Base-by-base conservation (phyloP, 805 yeast genomes). In the Diddensiella transvaalensis region DNA sequence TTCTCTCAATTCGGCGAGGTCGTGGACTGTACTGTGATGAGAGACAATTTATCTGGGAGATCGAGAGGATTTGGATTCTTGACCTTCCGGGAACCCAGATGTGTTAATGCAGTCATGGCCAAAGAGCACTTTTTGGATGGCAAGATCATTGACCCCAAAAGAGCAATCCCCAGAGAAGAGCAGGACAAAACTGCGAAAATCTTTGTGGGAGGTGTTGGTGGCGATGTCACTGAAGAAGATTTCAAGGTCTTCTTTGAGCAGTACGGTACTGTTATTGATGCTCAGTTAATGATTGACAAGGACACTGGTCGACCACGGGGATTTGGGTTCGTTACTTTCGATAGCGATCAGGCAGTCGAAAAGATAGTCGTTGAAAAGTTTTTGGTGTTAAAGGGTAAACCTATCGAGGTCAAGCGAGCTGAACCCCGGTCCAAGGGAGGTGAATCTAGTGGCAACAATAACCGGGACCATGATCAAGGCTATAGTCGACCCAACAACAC, bases 291-390 rank as follows among this genome's bases (percentile, higher is more conserved):
- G 99, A 79, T 91, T 58, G 97, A 91, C 68, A 93, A 91, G 69
- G 97, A 90, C 66, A 87, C 97, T 3, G 97, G 98, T 51, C 80
- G 95, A 62, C 88, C 96, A 2, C 80, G 98, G 71, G 99, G 99
- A 22, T 91, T 89, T 67, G 99, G 99, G 1, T 91, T 91, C 67
- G 89, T 91, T 54, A 91, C 99, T 11, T 91, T 85, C 69, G 98
- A 91, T 62, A 80, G 95, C 17, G 95, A 96, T 19, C 90, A 85
- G 40, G 96, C 96, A 13, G 96, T 91, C 40, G 97, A 90, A 60
- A 76, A 82, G 57, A 95, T 87, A 47, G 82, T 93, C 47, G 84
- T 82, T 49, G 85, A 84, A 66, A 85, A 85, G 66, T 88, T 81
- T 62, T 77, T 91, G 55, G 80, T 82, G 49, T 82, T 91, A 60